Conservation (phyloP, 108 stramenopile genomes). For the Cyclotella cryptica region DNA sequence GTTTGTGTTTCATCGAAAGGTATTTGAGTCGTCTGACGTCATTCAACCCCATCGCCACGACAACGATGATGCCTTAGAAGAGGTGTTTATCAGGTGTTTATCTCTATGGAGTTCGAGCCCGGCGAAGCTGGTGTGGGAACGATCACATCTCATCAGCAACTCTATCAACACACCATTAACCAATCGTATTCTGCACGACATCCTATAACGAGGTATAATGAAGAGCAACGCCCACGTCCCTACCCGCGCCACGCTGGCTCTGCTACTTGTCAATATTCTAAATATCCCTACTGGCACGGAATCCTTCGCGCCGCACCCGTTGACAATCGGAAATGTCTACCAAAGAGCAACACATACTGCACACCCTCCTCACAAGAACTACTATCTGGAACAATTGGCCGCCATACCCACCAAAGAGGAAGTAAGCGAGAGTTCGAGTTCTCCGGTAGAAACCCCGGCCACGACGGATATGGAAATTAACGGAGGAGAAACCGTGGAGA, state of each 20-base stretch:
- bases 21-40: no score
- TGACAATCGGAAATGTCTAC: not conserved
- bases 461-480: not conserved
- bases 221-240: not conserved
- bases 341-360: not conserved
- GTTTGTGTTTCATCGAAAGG: no score
- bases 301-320: not conserved
- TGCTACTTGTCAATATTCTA: not conserved
- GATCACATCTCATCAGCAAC: no score
- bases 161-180: no score
- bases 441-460: not conserved
- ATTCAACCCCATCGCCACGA: no score
- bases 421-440: not conserved
- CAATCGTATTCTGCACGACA: no score
- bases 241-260: not conserved
- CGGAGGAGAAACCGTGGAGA: not conserved
- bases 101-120: no score
- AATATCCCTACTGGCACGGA: not conserved
- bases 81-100: no score
- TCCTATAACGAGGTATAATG: not conserved
- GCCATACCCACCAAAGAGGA: slow-evolving; percentile 8
- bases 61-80: no score
- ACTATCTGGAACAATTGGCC: slow-evolving; percentile 4
- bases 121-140: no score
- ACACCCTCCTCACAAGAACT: slow-evolving; percentile 12